Evolutionary conservation across 2,329 filamentous ascomycete genomes (phyloP).

Genomic region (Magnaporthiopsis incrustans): DNA sequence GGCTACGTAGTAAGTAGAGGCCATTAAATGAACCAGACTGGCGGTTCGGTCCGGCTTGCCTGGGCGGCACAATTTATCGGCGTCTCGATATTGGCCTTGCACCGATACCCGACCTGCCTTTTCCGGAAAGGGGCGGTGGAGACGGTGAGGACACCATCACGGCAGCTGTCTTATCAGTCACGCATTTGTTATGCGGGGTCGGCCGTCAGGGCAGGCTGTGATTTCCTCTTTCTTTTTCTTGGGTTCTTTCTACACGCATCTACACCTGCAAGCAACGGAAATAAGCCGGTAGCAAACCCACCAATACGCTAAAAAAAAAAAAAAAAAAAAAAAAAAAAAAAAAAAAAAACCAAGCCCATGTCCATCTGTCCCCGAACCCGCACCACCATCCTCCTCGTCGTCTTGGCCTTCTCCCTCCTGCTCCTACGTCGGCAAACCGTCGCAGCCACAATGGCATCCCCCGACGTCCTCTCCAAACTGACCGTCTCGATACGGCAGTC

Average conservation of each 20-base stretch:
- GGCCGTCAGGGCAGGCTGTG: no score
- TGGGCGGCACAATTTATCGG: neutral
- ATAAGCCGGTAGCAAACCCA: no score
- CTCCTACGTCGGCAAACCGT: neutral
- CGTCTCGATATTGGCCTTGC: no score
- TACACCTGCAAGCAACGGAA: no score
- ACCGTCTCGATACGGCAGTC: slow-evolving; percentile 2
- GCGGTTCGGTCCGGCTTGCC: no score
- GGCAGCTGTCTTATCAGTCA: neutral
- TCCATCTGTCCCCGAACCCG: neutral
- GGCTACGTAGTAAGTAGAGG: no score
- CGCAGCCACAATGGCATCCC: neutral
- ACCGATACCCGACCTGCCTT: neutral
- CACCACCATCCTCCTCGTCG: neutral
- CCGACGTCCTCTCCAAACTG: slow-evolving; percentile 2
- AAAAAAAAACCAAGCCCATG: no score
- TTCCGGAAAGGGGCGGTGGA: neutral
- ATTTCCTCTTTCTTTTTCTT: no score
- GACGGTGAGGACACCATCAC: neutral
- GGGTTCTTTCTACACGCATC: no score
- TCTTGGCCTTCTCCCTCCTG: neutral
- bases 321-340: no score
- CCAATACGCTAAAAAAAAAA: no score
- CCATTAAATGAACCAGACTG: no score
- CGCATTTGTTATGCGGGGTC: neutral